A percentile compares a stretch with the other conserved stretches of the same genome.
These are phyloP conservation scores for Ambrosia artemisiifolia DNA, from an alignment of 129 eudicot species.

Conservation along the genomic window DNA sequence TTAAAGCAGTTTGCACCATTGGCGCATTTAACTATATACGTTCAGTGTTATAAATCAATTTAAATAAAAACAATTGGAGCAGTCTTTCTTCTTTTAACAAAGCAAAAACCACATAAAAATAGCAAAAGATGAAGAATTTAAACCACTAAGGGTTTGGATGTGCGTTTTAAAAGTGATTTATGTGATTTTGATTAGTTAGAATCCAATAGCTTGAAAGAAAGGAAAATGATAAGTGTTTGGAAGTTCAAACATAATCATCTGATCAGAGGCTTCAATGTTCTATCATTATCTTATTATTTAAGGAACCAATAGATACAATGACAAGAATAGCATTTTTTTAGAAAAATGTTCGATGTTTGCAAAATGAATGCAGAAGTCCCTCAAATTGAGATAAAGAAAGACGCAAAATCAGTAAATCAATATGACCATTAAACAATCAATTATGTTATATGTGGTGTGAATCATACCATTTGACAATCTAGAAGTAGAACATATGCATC, in stretches of 20 bases:
- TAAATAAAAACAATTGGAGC: neutral
- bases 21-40: too few species aligned
- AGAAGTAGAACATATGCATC: neutral
- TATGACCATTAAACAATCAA: neutral
- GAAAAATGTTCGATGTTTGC: neutral
- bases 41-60: too few species aligned
- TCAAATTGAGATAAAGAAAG: neutral
- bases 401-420: neutral
- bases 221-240: neutral
- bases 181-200: neutral
- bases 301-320: neutral
- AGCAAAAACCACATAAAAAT: neutral
- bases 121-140: neutral
- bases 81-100: neutral
- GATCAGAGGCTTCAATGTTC: neutral
- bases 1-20: too few species aligned
- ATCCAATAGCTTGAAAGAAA: neutral
- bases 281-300: neutral
- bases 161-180: neutral
- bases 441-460: neutral
- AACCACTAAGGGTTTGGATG: neutral
- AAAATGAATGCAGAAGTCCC: neutral
- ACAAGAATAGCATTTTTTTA: neutral
- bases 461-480: neutral
- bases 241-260: neutral